A percentile compares a stretch with the other conserved stretches of the same genome.
Evolutionary conservation across 2,329 filamentous ascomycete genomes (phyloP).

Genomic region (Huntiella omanensis): DNA sequence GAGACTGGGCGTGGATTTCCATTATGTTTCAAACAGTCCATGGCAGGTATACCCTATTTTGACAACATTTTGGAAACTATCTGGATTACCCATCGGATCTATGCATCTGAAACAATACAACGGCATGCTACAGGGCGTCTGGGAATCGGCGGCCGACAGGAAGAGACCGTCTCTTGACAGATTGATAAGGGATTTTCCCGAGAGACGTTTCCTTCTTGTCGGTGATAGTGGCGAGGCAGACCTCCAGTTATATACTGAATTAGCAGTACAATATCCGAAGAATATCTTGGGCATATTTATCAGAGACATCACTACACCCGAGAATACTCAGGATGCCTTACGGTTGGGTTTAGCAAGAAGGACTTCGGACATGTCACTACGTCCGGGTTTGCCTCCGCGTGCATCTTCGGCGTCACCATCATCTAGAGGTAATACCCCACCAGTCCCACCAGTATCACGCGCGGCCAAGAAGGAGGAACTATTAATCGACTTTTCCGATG

Average conservation of each 20-base stretch:
- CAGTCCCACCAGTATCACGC: constrained; percentile 12
- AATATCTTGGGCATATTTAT: constrained; percentile 81
- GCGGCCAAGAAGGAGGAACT: constrained; percentile 32
- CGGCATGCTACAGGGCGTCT: constrained; percentile 94
- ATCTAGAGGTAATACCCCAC: neutral
- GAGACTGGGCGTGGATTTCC: constrained; percentile 66
- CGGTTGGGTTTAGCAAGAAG: neutral
- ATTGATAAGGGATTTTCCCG: constrained; percentile 75
- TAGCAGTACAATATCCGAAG: constrained; percentile 68
- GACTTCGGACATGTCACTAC: neutral
- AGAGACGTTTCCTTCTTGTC: constrained; percentile 70
- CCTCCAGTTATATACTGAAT: constrained; percentile 88
- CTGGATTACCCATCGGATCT: constrained; percentile 67
- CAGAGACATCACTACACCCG: constrained; percentile 75
- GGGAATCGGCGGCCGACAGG: constrained; percentile 87
- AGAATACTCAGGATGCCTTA: constrained; percentile 21
- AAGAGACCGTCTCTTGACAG: constrained; percentile 78
- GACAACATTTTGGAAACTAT: constrained; percentile 63
- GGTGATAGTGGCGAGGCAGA: constrained; percentile 95
- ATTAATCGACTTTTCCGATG: constrained; percentile 37
- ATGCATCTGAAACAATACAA: constrained; percentile 93
- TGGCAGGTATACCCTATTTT: constrained; percentile 94
- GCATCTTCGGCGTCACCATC: neutral
- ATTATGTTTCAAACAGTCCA: constrained; percentile 98
- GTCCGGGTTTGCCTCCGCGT: constrained; percentile 2